Base-by-base conservation (phyloP, 73 alveolate species). In the Paramecium sonneborni region DNA sequence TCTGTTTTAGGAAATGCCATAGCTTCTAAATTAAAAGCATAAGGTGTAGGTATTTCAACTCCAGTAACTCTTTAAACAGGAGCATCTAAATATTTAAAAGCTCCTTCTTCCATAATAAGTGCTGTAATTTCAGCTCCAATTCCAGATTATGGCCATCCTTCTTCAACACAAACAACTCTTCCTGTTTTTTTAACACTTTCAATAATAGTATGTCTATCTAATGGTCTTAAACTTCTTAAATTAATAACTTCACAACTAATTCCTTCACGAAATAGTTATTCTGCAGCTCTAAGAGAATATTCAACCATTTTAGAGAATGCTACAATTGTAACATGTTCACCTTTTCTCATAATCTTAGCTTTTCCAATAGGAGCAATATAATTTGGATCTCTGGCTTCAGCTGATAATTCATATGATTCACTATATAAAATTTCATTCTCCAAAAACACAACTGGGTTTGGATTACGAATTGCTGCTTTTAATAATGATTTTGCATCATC, bases 61-160 rank as follows among this genome's bases (percentile, higher is more conserved):
- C 98, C 98, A 11, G 98, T 90, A 26, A 97, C 88, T 95, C 99
- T 95, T 58, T 97, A 96, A 44, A 97, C 91, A 12, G 99, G 99
- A 30, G 99, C 99, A 85, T 97, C 98, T 14, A 97, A 92, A 94
- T 93, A 95, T 57, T 96, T 97, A 92, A 96, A 97, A n/a, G 98
- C 97, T 28, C 93, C 97, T 39, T 94, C 85, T 67, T 97, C 99
- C 98, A 96, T 95, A 86, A 97, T 93, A 9, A 94, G 38, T 26
- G 97, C 98, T 56, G 96, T 69, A 69, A 97, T 97, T 93, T 97
- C 99, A 57, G 98, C 96, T 6, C 98, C 98, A 85, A 97, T 93
- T 18, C 99, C 98, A 26, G 95, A 35, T 93, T 97, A 96, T 20
- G 99, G 98, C 98, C 98, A 97, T 37, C 99, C 99, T 87, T 97